phyloP scores from a whole-genome alignment of 2,329 filamentous ascomycete genomes.

The Pseudocercospora fuligena region DNA sequence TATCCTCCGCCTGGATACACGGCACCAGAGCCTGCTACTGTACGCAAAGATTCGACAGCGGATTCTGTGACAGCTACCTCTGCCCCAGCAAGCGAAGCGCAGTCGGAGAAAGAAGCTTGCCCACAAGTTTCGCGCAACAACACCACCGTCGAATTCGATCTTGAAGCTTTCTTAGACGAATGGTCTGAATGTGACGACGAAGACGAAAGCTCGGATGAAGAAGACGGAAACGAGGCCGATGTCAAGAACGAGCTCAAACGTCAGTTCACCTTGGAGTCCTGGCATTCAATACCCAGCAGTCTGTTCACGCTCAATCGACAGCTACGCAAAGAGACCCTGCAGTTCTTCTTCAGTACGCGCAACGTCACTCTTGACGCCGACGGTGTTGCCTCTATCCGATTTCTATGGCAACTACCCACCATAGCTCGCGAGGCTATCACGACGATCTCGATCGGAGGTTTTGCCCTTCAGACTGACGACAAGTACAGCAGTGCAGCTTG shows the following conservation, averaged over 20 bases:
- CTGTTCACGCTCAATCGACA: background rate
- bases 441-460: constrained; percentile 1
- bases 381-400: background rate
- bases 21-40: background rate
- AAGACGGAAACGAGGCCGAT: background rate
- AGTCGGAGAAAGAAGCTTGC: background rate
- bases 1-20: constrained; percentile 11
- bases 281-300: background rate
- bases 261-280: background rate
- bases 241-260: background rate
- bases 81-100: background rate
- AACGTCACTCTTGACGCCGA: constrained; percentile 15
- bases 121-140: background rate
- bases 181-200: background rate
- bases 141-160: background rate
- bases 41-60: background rate
- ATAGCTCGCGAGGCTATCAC: background rate
- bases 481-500: background rate
- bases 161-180: background rate
- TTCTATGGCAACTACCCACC: constrained; percentile 1
- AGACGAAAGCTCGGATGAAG: constrained; percentile 1
- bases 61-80: background rate
- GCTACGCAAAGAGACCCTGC: background rate
- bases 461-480: background rate
- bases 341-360: constrained; percentile 7